These are phyloP conservation scores for Sphagnurus paluster DNA, from an alignment of 1,284 basidiomycete genomes.

Conservation along the genomic window DNA sequence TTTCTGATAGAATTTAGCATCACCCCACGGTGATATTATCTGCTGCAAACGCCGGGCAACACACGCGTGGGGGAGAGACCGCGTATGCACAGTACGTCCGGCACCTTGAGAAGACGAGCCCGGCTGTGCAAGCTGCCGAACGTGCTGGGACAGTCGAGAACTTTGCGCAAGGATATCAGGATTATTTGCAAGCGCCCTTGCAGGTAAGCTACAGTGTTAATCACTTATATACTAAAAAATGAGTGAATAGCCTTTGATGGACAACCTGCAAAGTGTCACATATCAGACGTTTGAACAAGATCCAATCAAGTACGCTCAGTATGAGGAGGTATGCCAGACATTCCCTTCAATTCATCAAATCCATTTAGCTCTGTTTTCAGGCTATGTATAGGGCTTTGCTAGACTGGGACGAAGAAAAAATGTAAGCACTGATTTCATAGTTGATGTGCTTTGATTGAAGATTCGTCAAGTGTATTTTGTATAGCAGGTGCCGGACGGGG, in stretches of 20 bases:
- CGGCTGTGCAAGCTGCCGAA: slow-evolving; percentile 55
- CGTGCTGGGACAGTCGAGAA: slow-evolving; percentile 78
- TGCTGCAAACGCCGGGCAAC: slow-evolving; percentile 61
- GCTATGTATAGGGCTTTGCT: slow-evolving; percentile 82
- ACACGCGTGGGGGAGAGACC: slow-evolving; percentile 78
- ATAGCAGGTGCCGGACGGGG: slow-evolving; percentile 96
- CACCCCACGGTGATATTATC: slow-evolving; percentile 82
- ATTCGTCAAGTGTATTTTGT: slow-evolving; percentile 66
- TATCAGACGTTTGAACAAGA: slow-evolving; percentile 99
- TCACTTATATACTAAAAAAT: not conserved
- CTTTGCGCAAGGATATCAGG: slow-evolving; percentile 91
- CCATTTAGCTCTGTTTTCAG: slow-evolving; percentile 34
- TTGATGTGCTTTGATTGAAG: slow-evolving; percentile 6
- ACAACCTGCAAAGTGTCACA: slow-evolving; percentile 92
- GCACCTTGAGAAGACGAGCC: slow-evolving; percentile 79
- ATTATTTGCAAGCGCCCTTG: slow-evolving; percentile 93
- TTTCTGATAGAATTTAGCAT: slow-evolving; percentile 50
- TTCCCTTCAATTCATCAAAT: slow-evolving; percentile 6
- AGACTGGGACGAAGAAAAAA: slow-evolving; percentile 60
- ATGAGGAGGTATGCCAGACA: slow-evolving; percentile 79
- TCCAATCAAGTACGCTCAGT: slow-evolving; percentile 94
- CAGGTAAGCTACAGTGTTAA: slow-evolving; percentile 51
- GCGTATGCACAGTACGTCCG: slow-evolving; percentile 92
- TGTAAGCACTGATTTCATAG: slow-evolving; percentile 43
- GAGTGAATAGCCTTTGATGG: slow-evolving; percentile 93